phyloP scores from a whole-genome alignment of 2,329 filamentous ascomycete genomes.

The Elsinoe ampelina region DNA sequence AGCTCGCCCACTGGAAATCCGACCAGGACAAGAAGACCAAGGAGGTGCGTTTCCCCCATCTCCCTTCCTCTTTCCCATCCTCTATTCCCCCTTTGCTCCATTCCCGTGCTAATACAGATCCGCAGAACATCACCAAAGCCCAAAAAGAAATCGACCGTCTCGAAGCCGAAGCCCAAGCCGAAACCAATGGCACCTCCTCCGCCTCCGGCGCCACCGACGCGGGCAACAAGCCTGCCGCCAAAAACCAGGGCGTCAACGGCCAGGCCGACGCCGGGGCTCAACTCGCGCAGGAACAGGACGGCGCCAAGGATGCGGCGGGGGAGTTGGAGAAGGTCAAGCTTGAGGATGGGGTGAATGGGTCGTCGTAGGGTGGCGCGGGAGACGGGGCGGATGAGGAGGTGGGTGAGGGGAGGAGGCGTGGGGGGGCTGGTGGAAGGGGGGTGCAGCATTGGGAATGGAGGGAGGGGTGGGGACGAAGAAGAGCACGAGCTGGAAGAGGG shows the following conservation, averaged over 20 bases:
- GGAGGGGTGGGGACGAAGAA: background rate
- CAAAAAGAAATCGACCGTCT: constrained; percentile 90
- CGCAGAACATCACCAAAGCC: constrained; percentile 89
- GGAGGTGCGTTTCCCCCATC: constrained; percentile 52
- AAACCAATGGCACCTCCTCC: constrained; percentile 25
- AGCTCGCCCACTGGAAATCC: constrained; percentile 82
- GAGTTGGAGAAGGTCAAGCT: constrained; percentile 53
- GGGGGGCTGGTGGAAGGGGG: background rate
- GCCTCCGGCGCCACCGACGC: constrained; percentile 36
- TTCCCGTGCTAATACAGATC: constrained; percentile 18
- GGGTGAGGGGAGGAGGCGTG: too few species aligned
- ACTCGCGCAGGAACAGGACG: constrained; percentile 49
- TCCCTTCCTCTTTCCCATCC: too few species aligned
- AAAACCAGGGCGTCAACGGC: constrained; percentile 45
- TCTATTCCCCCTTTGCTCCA: constrained; percentile 17
- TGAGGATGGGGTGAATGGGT: constrained; percentile 37
- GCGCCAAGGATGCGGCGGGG: constrained; percentile 48
- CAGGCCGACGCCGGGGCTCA: constrained; percentile 45
- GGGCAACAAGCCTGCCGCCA: constrained; percentile 45
- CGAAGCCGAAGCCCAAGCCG: constrained; percentile 56
- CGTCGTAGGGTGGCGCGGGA: background rate
- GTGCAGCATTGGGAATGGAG: background rate
- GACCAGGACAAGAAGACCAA: constrained; percentile 86
- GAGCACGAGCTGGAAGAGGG: too few species aligned
- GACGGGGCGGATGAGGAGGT: too few species aligned